Evolutionary conservation across 106 monocot species (phyloP).

Genomic region (Phalaenopsis aphrodite): DNA sequence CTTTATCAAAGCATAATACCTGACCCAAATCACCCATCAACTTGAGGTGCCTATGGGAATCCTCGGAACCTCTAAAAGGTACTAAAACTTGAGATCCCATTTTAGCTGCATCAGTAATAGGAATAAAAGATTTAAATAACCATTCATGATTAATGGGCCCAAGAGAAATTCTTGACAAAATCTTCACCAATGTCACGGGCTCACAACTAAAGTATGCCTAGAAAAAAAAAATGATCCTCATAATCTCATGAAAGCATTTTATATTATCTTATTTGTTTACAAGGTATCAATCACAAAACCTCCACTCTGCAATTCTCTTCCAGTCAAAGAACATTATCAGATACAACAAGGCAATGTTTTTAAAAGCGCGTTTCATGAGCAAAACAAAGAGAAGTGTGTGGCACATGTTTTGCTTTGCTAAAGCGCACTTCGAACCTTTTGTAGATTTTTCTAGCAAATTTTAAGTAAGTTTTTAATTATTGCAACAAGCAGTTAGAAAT

Average conservation of each 20-base stretch:
- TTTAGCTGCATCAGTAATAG: conserved; percentile 51
- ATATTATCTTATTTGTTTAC: neutral
- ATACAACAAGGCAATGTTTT: neutral
- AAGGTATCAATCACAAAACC: neutral
- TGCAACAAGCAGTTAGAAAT: too few species aligned
- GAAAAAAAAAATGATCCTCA: neutral
- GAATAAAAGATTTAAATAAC: neutral
- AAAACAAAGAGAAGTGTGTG: too few species aligned
- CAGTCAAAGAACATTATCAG: neutral
- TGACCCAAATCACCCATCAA: conserved; percentile 99
- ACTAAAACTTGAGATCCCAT: conserved; percentile 99
- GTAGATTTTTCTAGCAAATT: too few species aligned
- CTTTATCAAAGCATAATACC: conserved; percentile 27
- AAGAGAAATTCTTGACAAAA: neutral
- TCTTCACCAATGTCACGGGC: neutral
- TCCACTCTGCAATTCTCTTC: neutral
- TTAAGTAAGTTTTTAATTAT: too few species aligned
- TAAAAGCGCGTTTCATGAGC: too few species aligned
- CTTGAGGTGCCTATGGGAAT: conserved; percentile 90
- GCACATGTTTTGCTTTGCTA: too few species aligned
- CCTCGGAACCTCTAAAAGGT: conserved; percentile 97
- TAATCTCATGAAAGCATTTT: neutral
- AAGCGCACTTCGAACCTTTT: too few species aligned
- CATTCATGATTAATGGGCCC: neutral
- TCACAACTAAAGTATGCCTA: neutral